phyloP scores from a whole-genome alignment of 2,329 filamentous ascomycete genomes.

The Tolypocladium ovalisporum region DNA sequence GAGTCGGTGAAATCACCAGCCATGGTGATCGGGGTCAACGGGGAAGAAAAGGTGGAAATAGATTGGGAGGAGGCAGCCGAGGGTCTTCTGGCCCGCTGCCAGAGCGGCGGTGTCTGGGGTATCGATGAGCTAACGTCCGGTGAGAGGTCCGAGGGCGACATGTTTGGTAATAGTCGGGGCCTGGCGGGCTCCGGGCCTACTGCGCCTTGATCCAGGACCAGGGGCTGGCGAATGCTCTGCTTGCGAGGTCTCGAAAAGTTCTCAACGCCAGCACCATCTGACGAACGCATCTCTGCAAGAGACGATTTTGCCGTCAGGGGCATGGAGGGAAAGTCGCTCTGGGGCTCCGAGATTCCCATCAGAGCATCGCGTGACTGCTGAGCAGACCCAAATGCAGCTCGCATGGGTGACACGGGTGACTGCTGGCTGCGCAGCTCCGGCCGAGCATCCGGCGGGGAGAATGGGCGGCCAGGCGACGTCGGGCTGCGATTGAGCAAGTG shows the following conservation, averaged over 20 bases:
- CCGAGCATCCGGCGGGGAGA: background rate
- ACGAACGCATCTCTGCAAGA: constrained; percentile 20
- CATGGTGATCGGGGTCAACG: constrained; percentile 25
- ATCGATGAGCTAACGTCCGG: constrained; percentile 14
- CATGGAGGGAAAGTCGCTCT: constrained; percentile 18
- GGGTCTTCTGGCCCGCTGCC: constrained; percentile 33
- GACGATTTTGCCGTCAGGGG: constrained; percentile 20
- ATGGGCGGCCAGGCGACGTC: background rate
- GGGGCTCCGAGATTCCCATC: constrained; percentile 7
- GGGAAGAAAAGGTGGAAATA: constrained; percentile 33
- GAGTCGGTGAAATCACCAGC: constrained; percentile 29
- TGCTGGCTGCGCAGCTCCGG: constrained; percentile 1
- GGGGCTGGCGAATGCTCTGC: constrained; percentile 36
- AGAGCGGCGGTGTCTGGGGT: constrained; percentile 19
- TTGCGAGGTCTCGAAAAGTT: constrained; percentile 53
- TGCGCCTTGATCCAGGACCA: constrained; percentile 4
- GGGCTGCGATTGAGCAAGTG: constrained; percentile 10
- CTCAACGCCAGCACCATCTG: constrained; percentile 29
- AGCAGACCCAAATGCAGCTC: background rate
- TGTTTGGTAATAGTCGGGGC: constrained; percentile 16
- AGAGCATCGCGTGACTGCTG: constrained; percentile 2
- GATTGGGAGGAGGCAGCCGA: constrained; percentile 38
- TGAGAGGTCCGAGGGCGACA: constrained; percentile 18
- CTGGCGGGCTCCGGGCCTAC: constrained; percentile 20
- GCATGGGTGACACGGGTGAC: background rate